phyloP scores from a whole-genome alignment of 176 grass and related monocot genomes.

The Oryza punctata region DNA sequence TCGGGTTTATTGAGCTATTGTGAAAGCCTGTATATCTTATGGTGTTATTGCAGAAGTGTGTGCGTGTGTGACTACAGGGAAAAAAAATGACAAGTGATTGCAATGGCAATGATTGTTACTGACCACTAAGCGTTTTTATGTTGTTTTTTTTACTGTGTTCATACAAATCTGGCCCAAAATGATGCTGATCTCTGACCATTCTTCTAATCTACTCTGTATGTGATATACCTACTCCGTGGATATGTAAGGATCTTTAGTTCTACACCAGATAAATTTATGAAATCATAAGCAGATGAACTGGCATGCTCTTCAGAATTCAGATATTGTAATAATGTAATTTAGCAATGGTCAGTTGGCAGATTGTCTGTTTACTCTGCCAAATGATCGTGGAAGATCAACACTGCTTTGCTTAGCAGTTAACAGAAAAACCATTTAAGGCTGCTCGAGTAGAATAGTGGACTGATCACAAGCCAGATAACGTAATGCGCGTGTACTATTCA shows the following conservation, averaged over 20 bases:
- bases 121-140: background rate
- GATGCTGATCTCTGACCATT: background rate
- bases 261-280: background rate
- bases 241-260: background rate
- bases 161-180: conserved; percentile 1
- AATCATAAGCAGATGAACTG: background rate
- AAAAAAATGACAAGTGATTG: conserved; percentile 35
- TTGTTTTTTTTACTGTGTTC: background rate
- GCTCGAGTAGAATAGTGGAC: background rate
- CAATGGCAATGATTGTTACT: conserved; percentile 25
- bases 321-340: background rate
- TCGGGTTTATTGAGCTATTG: conserved; percentile 40
- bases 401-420: background rate
- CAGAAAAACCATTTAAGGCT: too few species aligned
- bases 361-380: background rate
- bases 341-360: background rate
- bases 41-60: conserved; percentile 25
- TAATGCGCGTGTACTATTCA: background rate
- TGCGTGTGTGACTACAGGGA: conserved; percentile 21
- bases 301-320: background rate
- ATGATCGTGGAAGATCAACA: background rate
- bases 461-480: background rate
- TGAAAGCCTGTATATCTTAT: conserved; percentile 50
- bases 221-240: background rate
- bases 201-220: conserved; percentile 9